A percentile compares a stretch with the other conserved stretches of the same genome.
Evolutionary conservation across 2,329 filamentous ascomycete species (phyloP).

Genomic region (Dactylellina leptospora): DNA sequence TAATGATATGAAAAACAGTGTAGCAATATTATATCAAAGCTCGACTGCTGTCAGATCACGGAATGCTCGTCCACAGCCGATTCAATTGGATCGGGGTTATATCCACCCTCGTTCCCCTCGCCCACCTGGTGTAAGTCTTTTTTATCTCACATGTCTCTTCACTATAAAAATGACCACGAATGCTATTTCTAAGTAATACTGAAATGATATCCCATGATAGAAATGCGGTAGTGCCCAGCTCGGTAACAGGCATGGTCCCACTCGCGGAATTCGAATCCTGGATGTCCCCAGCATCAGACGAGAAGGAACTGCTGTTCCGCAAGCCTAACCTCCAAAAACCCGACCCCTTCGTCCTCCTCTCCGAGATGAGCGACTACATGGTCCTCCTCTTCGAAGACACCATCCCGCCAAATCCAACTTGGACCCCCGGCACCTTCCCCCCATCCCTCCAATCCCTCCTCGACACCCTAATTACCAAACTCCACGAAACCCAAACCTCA

Average conservation of each 20-base stretch:
- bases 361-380: conserved; percentile 5
- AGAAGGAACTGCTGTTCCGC: neutral
- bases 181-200: neutral
- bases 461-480: neutral
- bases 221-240: neutral
- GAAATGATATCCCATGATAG: neutral
- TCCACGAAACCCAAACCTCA: neutral
- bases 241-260: neutral
- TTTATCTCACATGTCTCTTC: too few relatives aligned
- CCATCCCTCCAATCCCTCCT: neutral
- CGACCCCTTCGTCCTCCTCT: conserved; percentile 11
- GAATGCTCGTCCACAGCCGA: too few relatives aligned
- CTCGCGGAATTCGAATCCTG: conserved; percentile 26
- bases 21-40: too few relatives aligned
- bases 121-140: too few relatives aligned
- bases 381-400: neutral
- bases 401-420: conserved; percentile 12
- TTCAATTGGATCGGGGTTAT: too few relatives aligned
- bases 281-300: neutral
- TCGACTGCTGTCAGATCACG: too few relatives aligned
- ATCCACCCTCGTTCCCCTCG: too few relatives aligned
- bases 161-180: too few relatives aligned
- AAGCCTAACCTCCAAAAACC: neutral
- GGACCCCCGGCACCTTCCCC: neutral
- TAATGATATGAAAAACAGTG: too few relatives aligned